phyloP scores from a whole-genome alignment of 108 stramenopile species.

The Skeletonema menzelii region DNA sequence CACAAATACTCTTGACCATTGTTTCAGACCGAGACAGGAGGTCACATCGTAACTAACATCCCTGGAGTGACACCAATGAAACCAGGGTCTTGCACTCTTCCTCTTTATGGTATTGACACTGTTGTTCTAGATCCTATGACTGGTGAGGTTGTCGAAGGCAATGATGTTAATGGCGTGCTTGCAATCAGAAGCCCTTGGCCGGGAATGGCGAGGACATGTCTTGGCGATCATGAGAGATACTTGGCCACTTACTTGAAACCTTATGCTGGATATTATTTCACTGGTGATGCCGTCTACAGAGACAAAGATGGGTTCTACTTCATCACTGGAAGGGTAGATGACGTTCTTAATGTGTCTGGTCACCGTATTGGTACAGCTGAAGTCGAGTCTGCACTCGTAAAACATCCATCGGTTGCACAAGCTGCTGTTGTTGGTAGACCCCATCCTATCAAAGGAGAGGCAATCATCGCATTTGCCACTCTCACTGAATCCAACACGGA shows the following conservation, averaged over 20 bases:
- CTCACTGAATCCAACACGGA: conserved; percentile 55
- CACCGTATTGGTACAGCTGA: conserved; percentile 87
- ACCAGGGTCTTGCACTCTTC: conserved; percentile 81
- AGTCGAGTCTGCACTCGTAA: conserved; percentile 85
- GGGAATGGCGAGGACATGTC: conserved; percentile 77
- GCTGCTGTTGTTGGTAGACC: conserved; percentile 87
- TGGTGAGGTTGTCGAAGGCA: conserved; percentile 62
- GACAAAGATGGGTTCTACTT: conserved; percentile 89
- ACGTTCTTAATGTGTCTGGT: conserved; percentile 88
- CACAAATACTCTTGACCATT: not conserved
- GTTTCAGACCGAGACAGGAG: conserved; percentile 78
- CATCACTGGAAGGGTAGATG: conserved; percentile 91
- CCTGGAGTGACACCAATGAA: conserved; percentile 86
- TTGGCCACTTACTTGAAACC: conserved; percentile 74
- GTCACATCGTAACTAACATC: conserved; percentile 75
- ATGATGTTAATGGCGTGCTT: conserved; percentile 82
- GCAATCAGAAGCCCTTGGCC: conserved; percentile 80
- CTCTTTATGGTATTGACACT: conserved; percentile 83
- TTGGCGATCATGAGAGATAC: conserved; percentile 85
- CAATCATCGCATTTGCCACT: conserved; percentile 85
- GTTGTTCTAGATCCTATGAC: conserved; percentile 70
- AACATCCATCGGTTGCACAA: conserved; percentile 77
- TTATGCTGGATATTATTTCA: conserved; percentile 89
- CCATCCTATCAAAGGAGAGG: conserved; percentile 89
- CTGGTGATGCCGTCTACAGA: conserved; percentile 79